These are phyloP conservation scores for Trametes sanguinea DNA, from an alignment of 768 basidiomycete genomes.

Conservation along the genomic window DNA sequence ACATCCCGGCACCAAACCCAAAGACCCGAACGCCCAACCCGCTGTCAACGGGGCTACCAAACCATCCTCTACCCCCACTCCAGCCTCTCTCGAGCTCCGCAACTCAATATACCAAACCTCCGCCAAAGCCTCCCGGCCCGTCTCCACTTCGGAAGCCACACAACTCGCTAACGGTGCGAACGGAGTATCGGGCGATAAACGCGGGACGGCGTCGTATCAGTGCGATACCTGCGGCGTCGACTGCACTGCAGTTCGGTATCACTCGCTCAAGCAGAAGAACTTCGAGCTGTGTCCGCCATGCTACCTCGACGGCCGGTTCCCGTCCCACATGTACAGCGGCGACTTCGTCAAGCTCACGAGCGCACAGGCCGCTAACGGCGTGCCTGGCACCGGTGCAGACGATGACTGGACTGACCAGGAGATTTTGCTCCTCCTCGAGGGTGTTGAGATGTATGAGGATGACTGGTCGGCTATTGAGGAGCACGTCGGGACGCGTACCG, in stretches of 20 bases:
- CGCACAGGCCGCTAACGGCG: slow-evolving; percentile 32
- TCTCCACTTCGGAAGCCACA: slow-evolving; percentile 69
- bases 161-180: slow-evolving; percentile 59
- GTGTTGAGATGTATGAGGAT: slow-evolving; percentile 97
- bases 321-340: slow-evolving; percentile 92
- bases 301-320: slow-evolving; percentile 96
- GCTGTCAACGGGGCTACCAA: slow-evolving; percentile 52
- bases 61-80: slow-evolving; percentile 41
- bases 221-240: slow-evolving; percentile 97
- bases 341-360: slow-evolving; percentile 89
- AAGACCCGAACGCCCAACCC: slow-evolving; percentile 44
- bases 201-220: slow-evolving; percentile 51
- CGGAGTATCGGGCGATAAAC: slow-evolving; percentile 42
- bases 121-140: slow-evolving; percentile 73
- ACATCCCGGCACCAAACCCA: slow-evolving; percentile 74
- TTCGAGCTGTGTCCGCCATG: slow-evolving; percentile 90
- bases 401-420: slow-evolving; percentile 92
- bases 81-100: slow-evolving; percentile 85
- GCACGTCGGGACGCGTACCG: slow-evolving; percentile 88
- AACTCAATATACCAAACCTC: slow-evolving; percentile 88
- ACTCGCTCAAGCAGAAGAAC: slow-evolving; percentile 90
- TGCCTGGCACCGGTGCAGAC: slow-evolving; percentile 46
- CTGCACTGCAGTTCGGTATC: slow-evolving; percentile 86
- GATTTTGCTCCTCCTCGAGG: slow-evolving; percentile 85
- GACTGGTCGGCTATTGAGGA: slow-evolving; percentile 94